Conservation (phyloP, 2,329 filamentous ascomycete species). For the Hymenoscyphus fructigenus region DNA sequence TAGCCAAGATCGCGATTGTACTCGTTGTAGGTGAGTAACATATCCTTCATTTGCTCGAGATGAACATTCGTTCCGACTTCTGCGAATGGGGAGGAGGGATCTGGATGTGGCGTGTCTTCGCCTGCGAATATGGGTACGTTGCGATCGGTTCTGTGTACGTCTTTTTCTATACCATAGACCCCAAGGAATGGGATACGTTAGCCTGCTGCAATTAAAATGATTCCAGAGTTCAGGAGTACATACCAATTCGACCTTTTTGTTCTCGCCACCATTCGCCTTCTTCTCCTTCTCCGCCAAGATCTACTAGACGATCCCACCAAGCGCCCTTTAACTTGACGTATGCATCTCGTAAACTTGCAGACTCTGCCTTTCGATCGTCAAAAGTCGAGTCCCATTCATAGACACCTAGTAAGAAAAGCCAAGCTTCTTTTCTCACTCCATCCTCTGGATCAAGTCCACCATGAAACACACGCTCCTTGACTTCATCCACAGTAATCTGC, state of each 20-base stretch:
- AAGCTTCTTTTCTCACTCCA: conserved; percentile 92
- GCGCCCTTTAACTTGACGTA: conserved; percentile 91
- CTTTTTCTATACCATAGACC: conserved; percentile 73
- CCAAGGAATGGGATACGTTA: conserved; percentile 52
- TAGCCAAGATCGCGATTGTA: conserved; percentile 95
- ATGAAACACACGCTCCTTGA: conserved; percentile 96
- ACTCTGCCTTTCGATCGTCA: conserved; percentile 78
- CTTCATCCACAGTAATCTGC: conserved; percentile 81
- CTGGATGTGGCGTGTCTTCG: conserved; percentile 94
- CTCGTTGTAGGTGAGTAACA: conserved; percentile 98
- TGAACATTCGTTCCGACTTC: conserved; percentile 94
- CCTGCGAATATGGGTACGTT: conserved; percentile 93
- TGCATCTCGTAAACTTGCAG: conserved; percentile 85
- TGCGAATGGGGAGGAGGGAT: conserved; percentile 92
- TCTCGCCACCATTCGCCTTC: conserved; percentile 96
- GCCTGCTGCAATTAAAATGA: conserved; percentile 25
- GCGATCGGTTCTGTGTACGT: conserved; percentile 95
- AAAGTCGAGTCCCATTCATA: conserved; percentile 89
- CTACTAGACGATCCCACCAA: conserved; percentile 94
- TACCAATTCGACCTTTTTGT: conserved; percentile 90
- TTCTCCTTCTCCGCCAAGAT: conserved; percentile 75
- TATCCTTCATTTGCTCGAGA: conserved; percentile 98
- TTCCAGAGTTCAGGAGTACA: conserved; percentile 37
- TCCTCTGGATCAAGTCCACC: conserved; percentile 87
- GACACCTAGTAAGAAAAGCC: conserved; percentile 89